Evolutionary conservation across 495 filamentous ascomycete species (phyloP), one percentile per base, ranked within the genome.

Genomic region (Penicilliopsis zonata): DNA sequence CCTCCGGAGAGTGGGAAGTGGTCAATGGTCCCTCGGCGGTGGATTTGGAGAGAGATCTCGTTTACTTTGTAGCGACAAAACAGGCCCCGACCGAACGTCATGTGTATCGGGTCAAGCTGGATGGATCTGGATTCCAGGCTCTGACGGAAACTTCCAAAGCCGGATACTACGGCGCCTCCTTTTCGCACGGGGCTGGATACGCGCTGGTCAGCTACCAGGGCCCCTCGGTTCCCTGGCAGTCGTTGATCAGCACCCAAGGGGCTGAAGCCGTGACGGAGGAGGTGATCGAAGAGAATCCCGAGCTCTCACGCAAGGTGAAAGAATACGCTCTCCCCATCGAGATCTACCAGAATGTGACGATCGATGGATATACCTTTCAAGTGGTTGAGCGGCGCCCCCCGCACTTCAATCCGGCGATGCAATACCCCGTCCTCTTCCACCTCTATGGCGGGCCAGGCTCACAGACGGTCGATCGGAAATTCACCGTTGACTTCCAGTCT

Each of bases 381-480:
- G 79, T 92, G 29, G 65, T 96, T 12, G 90, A 98, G 54, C 76
- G 86, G 13, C 80, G 84, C 0, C 92, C 90, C 18, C 79, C 92
- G 0, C 79, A 94, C 47, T 98, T 96, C 55, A 75, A 94, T 52
- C 64, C 72, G 17, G 77, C 72, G 35, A 86, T 81, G 52, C 74
- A 78, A 44, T 96, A 98, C 42, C 92, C 90, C 1, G 86, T 98
- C 6, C 70, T 98, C 1, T 98, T 98, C 63, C 76, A 82, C 41
- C 73, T 94, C 29, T 98, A 98, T 52, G 81, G 79, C 19, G 90
- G 90, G 4, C 90, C 90, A 0, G 83, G 81, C 13, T 94, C 85
- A 13, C 90, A 98, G 50, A 70, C 65, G 0, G 90, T 98, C 1
- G 60, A 78, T 39, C 87, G 88, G 55, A 72, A 57, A 31, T 96